phyloP scores from a whole-genome alignment of 2,329 filamentous ascomycete species.

The Nigrospora osmanthi region DNA sequence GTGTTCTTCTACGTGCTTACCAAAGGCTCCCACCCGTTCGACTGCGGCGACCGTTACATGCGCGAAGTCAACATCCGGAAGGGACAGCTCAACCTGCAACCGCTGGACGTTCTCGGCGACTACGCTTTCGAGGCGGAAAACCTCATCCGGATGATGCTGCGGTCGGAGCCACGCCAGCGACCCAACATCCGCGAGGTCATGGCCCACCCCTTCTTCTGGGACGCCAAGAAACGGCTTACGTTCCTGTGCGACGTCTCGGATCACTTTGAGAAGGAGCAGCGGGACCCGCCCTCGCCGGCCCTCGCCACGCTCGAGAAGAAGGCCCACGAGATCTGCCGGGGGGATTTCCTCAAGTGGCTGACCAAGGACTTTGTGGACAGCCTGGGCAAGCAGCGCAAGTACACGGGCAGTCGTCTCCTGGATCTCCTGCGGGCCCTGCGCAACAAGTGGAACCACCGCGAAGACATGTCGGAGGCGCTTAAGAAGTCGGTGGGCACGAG shows the following conservation, averaged over 20 bases:
- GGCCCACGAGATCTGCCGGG: constrained; percentile 46
- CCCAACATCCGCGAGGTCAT: constrained; percentile 27
- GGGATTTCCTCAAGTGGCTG: constrained; percentile 71
- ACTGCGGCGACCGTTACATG: constrained; percentile 90
- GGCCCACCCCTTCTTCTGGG: constrained; percentile 96
- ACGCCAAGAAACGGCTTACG: constrained; percentile 74
- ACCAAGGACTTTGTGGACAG: constrained; percentile 81
- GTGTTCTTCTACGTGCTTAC: constrained; percentile 99
- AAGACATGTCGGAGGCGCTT: constrained; percentile 81
- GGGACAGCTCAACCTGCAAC: constrained; percentile 65
- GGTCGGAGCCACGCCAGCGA: constrained; percentile 53
- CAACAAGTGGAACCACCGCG: constrained; percentile 97
- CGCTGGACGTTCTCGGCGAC: constrained; percentile 69
- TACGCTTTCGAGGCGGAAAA: constrained; percentile 83
- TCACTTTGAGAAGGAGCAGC: constrained; percentile 87
- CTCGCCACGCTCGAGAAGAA: constrained; percentile 52
- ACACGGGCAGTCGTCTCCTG: constrained; percentile 74
- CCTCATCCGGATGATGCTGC: constrained; percentile 75
- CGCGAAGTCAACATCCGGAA: constrained; percentile 97
- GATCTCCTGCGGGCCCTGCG: constrained; percentile 82
- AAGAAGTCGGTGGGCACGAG: constrained; percentile 62
- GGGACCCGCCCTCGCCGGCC: constrained; percentile 68
- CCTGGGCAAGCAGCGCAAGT: constrained; percentile 90
- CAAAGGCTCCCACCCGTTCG: constrained; percentile 85
- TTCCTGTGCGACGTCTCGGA: constrained; percentile 97